Percentiles rank a stretch among this genome's conserved stretches.
phyloP scores from a whole-genome alignment of 257 asterid species.

The Thymus mandschuricus region DNA sequence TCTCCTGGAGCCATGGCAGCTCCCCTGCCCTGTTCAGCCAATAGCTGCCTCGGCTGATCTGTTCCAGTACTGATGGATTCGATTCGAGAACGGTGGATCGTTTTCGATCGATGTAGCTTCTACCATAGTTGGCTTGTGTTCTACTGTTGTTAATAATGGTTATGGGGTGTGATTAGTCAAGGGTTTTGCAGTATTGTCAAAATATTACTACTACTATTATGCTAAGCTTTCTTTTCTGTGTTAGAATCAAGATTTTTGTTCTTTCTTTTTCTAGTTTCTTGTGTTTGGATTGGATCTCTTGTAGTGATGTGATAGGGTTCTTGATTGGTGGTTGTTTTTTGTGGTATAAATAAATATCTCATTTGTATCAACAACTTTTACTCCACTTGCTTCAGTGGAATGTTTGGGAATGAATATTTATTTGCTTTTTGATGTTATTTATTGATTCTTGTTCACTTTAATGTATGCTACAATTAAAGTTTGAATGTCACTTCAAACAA shows the following conservation, averaged over 20 bases:
- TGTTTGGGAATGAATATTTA: background rate
- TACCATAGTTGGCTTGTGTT: conserved; percentile 17
- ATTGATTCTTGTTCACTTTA: too few species aligned
- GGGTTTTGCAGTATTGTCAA: conserved; percentile 29
- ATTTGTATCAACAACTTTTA: background rate
- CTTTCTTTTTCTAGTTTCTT: conserved; percentile 4
- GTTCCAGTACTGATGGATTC: conserved; percentile 45
- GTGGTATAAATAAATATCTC: conserved; percentile 27
- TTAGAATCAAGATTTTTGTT: conserved; percentile 7
- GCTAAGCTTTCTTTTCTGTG: background rate
- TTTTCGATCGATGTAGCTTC: background rate
- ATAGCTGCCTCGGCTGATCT: conserved; percentile 59
- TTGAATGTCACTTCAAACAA: too few species aligned
- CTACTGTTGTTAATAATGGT: background rate
- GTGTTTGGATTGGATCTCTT: conserved; percentile 11
- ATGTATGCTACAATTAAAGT: too few species aligned
- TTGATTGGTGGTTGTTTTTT: conserved; percentile 32
- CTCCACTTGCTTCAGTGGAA: background rate
- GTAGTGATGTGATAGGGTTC: conserved; percentile 26
- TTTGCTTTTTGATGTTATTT: background rate
- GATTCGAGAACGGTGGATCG: background rate
- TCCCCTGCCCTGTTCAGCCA: conserved; percentile 70
- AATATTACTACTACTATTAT: background rate
- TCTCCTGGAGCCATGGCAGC: conserved; percentile 84
- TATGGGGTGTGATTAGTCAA: conserved; percentile 4